These are phyloP conservation scores for Dioscorea cayenensis DNA, from an alignment of 116 monocot genomes.

Conservation along the genomic window DNA sequence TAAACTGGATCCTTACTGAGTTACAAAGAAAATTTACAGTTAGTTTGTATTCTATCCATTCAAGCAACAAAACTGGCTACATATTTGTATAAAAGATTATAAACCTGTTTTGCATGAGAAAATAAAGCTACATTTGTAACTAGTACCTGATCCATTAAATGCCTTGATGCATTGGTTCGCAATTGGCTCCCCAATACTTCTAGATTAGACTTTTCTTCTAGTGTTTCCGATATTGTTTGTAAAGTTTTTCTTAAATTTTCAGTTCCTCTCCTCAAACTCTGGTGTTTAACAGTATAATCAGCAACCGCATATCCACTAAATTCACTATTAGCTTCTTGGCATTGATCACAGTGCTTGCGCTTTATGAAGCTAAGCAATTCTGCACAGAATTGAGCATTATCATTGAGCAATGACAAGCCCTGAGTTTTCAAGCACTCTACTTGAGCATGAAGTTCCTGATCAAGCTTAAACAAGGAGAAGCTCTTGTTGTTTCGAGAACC, in stretches of 20 bases:
- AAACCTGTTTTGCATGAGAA: too few species aligned
- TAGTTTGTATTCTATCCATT: too few species aligned
- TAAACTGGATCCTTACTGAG: too few species aligned
- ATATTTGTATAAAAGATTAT: too few species aligned
- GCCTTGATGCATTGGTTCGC: conserved; percentile 12
- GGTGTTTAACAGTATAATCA: conserved; percentile 47
- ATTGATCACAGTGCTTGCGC: conserved; percentile 21
- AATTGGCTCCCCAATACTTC: conserved; percentile 14
- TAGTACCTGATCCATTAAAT: conserved; percentile 14
- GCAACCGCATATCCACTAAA: conserved; percentile 24
- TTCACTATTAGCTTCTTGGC: conserved; percentile 10
- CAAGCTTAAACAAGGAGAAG: conserved; percentile 32
- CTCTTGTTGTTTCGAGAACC: conserved; percentile 18
- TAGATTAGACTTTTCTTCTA: conserved; percentile 40
- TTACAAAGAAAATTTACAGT: too few species aligned
- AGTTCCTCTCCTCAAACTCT: conserved; percentile 52
- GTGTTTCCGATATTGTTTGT: conserved; percentile 17
- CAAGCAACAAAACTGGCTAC: too few species aligned
- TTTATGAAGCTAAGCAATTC: conserved; percentile 38
- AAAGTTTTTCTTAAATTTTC: conserved; percentile 55
- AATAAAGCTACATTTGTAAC: background rate
- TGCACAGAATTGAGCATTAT: conserved; percentile 36
- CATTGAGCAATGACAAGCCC: conserved; percentile 47
- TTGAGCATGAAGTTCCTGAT: conserved; percentile 47
- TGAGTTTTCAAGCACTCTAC: conserved; percentile 50